These are phyloP conservation scores for Veloboletus limbatus DNA, from an alignment of 1,284 basidiomycete species.

Conservation along the genomic window DNA sequence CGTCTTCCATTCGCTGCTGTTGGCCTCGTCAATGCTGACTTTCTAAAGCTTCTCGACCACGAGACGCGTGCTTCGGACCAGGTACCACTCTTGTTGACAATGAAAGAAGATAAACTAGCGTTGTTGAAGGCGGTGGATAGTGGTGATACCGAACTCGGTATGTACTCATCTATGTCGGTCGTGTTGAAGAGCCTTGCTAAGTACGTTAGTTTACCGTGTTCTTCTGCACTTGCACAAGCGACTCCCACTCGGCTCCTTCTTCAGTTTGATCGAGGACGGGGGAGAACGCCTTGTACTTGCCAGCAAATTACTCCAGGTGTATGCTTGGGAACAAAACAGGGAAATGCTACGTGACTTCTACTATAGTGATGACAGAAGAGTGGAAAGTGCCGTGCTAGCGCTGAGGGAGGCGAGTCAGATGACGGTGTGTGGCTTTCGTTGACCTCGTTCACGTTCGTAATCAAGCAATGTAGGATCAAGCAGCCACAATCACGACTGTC, in stretches of 20 bases:
- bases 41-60: constrained; percentile 79
- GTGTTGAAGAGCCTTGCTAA: neutral
- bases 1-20: neutral
- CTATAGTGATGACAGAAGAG: constrained; percentile 94
- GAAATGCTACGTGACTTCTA: constrained; percentile 96
- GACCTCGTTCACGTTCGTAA: constrained; percentile 5
- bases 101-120: constrained; percentile 93
- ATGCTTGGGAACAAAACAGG: constrained; percentile 85
- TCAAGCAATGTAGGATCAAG: constrained; percentile 53
- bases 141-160: constrained; percentile 93
- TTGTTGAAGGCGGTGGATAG: constrained; percentile 90
- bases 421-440: constrained; percentile 41
- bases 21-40: neutral
- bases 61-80: constrained; percentile 90
- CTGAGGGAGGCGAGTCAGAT: constrained; percentile 77
- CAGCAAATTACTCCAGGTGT: constrained; percentile 77
- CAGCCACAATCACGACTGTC: constrained; percentile 68
- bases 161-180: constrained; percentile 17
- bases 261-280: constrained; percentile 90
- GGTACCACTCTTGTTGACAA: constrained; percentile 86
- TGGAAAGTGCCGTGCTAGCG: constrained; percentile 85
- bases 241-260: constrained; percentile 88
- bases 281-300: constrained; percentile 73
- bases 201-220: constrained; percentile 78
- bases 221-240: constrained; percentile 81